Evolutionary conservation across 2,329 filamentous ascomycete species (phyloP).

Genomic region (Alternaria ventricosa): DNA sequence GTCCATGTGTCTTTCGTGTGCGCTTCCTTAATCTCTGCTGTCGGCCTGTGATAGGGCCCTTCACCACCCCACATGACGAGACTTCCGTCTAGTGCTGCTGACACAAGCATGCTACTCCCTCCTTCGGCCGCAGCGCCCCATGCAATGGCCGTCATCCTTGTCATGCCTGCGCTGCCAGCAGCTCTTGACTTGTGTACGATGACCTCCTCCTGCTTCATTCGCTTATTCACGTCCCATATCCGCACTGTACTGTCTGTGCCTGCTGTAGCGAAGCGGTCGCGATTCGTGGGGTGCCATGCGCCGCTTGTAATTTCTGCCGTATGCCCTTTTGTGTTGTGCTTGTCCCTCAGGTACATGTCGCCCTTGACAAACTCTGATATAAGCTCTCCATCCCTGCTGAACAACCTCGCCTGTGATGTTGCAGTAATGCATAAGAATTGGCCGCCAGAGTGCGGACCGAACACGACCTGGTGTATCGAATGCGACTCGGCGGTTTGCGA

Average conservation of each 20-base stretch:
- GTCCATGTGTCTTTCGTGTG: slow-evolving; percentile 89
- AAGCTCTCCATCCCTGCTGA: slow-evolving; percentile 86
- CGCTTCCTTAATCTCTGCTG: slow-evolving; percentile 82
- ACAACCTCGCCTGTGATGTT: slow-evolving; percentile 86
- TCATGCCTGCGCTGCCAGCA: slow-evolving; percentile 86
- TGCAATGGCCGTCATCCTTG: slow-evolving; percentile 89
- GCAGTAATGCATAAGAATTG: slow-evolving; percentile 87
- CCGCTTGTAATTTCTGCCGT: slow-evolving; percentile 89
- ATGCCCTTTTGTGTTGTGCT: slow-evolving; percentile 97
- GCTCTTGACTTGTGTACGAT: slow-evolving; percentile 94
- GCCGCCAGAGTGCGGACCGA: slow-evolving; percentile 81
- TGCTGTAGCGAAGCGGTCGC: slow-evolving; percentile 84
- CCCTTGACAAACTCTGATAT: slow-evolving; percentile 92
- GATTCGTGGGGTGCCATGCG: slow-evolving; percentile 88
- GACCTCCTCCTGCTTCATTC: slow-evolving; percentile 87
- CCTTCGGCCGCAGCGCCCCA: slow-evolving; percentile 82
- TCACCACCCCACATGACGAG: slow-evolving; percentile 92
- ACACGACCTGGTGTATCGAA: slow-evolving; percentile 83
- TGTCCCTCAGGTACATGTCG: slow-evolving; percentile 97
- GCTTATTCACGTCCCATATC: slow-evolving; percentile 96
- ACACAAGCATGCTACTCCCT: slow-evolving; percentile 78
- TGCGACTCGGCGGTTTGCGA: slow-evolving; percentile 80
- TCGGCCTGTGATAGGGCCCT: slow-evolving; percentile 81
- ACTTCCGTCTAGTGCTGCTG: slow-evolving; percentile 85
- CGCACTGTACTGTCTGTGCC: slow-evolving; percentile 94